Base-by-base conservation (phyloP, 2,329 filamentous ascomycete species). In the Aspergillus alliaceus region DNA sequence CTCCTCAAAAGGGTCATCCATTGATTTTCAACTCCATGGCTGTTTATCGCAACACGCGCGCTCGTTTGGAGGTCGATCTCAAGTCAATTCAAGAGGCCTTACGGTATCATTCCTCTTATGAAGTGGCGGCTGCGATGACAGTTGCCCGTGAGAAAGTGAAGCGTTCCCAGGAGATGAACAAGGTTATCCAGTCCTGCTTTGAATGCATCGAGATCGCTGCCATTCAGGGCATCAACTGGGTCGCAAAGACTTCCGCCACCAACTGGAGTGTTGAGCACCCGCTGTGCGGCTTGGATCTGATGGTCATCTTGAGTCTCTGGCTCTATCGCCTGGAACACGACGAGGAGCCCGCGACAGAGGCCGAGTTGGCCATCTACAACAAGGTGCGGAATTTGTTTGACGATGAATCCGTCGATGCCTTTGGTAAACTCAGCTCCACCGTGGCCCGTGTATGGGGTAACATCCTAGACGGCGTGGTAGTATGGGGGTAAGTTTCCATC, bases 251-350 rank as follows among this genome's bases (percentile, higher is more conserved):
- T 22, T 97, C 93, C 47, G 92, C 95, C 22, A 97, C 95, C 47
- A 98, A 98, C 78, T 99, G 95, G 95, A 98, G 93, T 74, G 91
- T 98, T 59, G 95, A 99, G 80, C 93, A 99, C 75, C 93, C 95
- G 52, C 87, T 99, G 57, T 97, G 93, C 71, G 93, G 93, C 61
- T 86, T 99, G 80, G 95, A 99, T 75, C 84, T 98, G 65, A 96
- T 99, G 86, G 95, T 98, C 74, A 95, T 97, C 67, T 88, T 99
- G 67, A 97, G 91, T 70, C 83, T 98, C 66, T 99, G 95, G 95
- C 88, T 99, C 69, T 98, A 97, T 82, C 92, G 93, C 79, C 89
- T 99, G 82, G 95, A 99, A 89, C 93, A 98, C 80, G 95, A 99
- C 81, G 93, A 96, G 64, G 93, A 98, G 80, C 88, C 89, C 49